Evolutionary conservation across 106 monocot species (phyloP), one percentile per base, ranked within the genome.

Genomic region (Apostasia ramifera): DNA sequence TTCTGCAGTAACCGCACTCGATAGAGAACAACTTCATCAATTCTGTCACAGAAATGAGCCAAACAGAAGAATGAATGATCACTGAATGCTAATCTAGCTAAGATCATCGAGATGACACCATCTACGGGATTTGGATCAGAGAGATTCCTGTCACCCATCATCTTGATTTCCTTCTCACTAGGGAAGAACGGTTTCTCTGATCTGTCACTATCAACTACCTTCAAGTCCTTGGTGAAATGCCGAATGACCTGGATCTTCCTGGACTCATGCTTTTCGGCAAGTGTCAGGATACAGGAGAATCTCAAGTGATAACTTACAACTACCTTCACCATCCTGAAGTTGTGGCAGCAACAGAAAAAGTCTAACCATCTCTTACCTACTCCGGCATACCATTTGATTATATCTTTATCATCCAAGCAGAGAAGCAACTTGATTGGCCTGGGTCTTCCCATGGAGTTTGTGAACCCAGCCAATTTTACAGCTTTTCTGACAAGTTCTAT

Each of bases 321-420:
- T n/a, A 77, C 92, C 70, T 98, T 98, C 10, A 98, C 85, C 77
- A 81, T 76, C 70, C 76, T 87, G 59, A 98, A 87, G 80, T 98
- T 98, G 8, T 78, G 81, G 62, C 95, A 92, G 57, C 97, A 98
- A 38, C 89, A 92, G 77, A 81, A 98, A 74, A 90, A 98, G 46
- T 98, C 83, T 38, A 98, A 79, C 92, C 92, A 98, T 74, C 83
- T 87, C 61, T 63, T 81, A 9, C 86, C 97, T 2, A 98, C 85
- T 7, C 97, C 92, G 40, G 97, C 81, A 77, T 98, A 98, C 97
- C 97, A 98, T 72, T 92, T 92, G 54, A 98, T 70, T 15, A 98
- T 98, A 67, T 85, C 85, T 8, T 78, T 71, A 85, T 98, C 97
- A 39, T 98, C 92, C 78, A 98, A 78, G 71, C 85, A 78, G 40